These are phyloP conservation scores for Metarhizium brunneum DNA, from an alignment of 2,329 filamentous ascomycete species.

Conservation along the genomic window DNA sequence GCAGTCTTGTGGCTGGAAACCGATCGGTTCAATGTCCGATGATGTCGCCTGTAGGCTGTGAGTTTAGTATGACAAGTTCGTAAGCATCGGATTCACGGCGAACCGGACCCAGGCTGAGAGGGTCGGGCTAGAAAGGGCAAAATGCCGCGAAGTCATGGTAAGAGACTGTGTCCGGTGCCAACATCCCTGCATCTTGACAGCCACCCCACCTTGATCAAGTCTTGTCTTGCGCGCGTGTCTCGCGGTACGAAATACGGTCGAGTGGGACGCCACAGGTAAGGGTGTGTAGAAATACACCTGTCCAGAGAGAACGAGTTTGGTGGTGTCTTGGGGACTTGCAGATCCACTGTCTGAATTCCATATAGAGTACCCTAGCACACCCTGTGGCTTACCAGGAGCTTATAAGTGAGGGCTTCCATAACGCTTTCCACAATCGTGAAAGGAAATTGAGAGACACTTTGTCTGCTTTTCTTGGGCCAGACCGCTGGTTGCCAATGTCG, in stretches of 20 bases:
- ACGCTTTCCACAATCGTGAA: neutral
- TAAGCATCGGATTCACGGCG: neutral
- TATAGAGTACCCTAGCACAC: neutral
- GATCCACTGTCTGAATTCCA: neutral
- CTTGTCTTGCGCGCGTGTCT: neutral
- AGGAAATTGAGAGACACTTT: neutral
- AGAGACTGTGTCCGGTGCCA: neutral
- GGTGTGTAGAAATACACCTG: neutral
- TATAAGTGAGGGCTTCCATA: neutral
- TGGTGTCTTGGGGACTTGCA: neutral
- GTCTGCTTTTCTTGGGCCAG: neutral
- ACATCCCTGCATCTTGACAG: neutral
- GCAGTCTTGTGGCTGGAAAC: neutral
- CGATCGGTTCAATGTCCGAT: neutral
- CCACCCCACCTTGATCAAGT: neutral
- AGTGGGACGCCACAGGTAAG: neutral
- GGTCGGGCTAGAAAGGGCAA: too few relatives aligned
- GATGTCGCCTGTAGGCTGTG: too few relatives aligned
- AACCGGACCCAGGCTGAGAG: too few relatives aligned
- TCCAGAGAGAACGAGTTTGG: neutral
- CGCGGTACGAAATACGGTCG: slow-evolving; percentile 5
- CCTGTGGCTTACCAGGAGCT: neutral
- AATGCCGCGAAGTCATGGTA: neutral
- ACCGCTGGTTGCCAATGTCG: neutral
- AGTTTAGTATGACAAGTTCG: neutral